Evolutionary conservation across 1,284 basidiomycete genomes (phyloP).

Genomic region (Austropuccinia psidii): DNA sequence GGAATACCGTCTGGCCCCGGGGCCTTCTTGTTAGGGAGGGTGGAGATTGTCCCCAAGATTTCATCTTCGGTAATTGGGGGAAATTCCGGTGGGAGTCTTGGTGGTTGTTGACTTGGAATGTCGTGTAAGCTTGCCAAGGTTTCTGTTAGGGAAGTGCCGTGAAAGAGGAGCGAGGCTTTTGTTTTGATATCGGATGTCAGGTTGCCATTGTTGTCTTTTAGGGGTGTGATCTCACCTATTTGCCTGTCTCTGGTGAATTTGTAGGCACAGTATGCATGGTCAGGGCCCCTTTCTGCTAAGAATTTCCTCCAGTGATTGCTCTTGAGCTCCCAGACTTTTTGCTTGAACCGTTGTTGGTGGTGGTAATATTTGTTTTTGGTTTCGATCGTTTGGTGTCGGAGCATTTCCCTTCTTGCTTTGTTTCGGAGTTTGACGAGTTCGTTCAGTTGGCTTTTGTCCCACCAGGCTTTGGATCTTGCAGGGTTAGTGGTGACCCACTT

Average conservation of each 20-base stretch:
- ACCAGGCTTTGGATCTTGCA: conserved; percentile 8
- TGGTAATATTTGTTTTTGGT: not conserved
- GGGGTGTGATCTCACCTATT: too few species aligned
- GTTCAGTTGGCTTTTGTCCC: not conserved
- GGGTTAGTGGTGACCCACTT: too few species aligned
- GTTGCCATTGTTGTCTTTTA: not conserved
- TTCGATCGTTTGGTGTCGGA: not conserved
- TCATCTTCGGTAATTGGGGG: not conserved
- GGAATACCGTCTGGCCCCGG: not conserved
- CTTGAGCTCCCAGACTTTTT: not conserved
- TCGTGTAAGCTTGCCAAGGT: not conserved
- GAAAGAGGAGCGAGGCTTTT: not conserved
- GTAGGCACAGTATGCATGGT: too few species aligned
- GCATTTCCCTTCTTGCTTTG: not conserved
- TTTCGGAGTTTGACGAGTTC: not conserved
- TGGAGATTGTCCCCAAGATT: not conserved
- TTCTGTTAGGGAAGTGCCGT: not conserved
- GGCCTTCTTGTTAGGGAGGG: not conserved
- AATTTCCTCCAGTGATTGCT: not conserved
- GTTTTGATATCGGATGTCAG: not conserved
- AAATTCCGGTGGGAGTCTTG: not conserved
- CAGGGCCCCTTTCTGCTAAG: too few species aligned
- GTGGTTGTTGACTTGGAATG: not conserved
- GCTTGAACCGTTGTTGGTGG: not conserved
- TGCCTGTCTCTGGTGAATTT: too few species aligned